Evolutionary conservation across 257 asterid genomes (phyloP).

Genomic region (Solanum chiquidenum): DNA sequence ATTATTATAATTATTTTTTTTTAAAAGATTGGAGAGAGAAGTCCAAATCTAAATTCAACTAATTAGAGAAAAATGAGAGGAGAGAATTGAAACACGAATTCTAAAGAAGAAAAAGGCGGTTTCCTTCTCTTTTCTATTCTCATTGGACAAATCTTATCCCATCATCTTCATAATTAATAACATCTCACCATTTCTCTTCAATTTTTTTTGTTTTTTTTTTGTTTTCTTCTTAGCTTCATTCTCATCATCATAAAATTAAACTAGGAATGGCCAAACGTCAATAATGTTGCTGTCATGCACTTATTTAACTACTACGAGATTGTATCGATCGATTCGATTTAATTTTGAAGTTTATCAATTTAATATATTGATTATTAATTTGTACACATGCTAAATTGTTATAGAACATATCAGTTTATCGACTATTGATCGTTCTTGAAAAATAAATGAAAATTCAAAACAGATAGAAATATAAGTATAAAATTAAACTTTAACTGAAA

Average conservation of each 20-base stretch:
- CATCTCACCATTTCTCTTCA: background rate
- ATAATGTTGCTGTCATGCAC: conserved; percentile 16
- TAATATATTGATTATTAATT: no score
- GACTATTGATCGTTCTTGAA: no score
- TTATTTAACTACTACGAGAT: background rate
- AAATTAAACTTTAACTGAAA: no score
- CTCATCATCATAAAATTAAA: background rate
- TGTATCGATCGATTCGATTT: accelerated
- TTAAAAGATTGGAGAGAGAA: conserved; percentile 4
- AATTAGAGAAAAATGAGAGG: conserved; percentile 22
- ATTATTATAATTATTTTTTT: no score
- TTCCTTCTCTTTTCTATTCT: background rate
- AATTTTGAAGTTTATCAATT: no score
- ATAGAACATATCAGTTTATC: no score
- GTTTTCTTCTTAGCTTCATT: background rate
- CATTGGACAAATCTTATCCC: conserved; percentile 34
- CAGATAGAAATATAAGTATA: no score
- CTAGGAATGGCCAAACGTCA: conserved; percentile 12
- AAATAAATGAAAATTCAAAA: accelerated
- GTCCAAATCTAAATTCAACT: background rate
- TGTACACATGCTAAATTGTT: no score
- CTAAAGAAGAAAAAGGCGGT: conserved; percentile 3
- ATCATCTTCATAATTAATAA: background rate
- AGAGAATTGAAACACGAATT: conserved; percentile 40
- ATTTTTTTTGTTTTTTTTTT: no score